Conservation (phyloP, 2,329 filamentous ascomycete species). For the Canariomyces notabilis region DNA sequence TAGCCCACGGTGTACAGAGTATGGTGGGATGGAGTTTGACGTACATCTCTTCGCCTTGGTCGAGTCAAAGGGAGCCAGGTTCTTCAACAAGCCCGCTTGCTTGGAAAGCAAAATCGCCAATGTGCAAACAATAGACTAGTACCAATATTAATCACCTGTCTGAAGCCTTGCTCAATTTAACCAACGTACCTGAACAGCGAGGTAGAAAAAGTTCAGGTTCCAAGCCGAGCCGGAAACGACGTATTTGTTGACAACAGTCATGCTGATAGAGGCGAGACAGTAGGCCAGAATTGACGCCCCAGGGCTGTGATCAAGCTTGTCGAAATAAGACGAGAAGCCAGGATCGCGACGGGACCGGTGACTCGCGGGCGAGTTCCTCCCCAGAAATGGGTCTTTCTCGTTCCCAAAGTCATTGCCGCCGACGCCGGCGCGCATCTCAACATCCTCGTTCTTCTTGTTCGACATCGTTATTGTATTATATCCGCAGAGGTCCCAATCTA, state of each 20-base stretch:
- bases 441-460: constrained; percentile 87
- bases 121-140: constrained; percentile 83
- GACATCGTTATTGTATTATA: constrained; percentile 61
- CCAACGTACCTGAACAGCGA: constrained; percentile 78
- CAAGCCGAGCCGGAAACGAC: constrained; percentile 85
- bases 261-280: constrained; percentile 93
- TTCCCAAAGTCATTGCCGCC: constrained; percentile 44
- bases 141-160: background rate
- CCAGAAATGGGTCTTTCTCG: constrained; percentile 49
- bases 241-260: constrained; percentile 99
- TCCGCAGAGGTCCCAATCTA: constrained; percentile 9
- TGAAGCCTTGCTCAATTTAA: background rate
- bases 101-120: constrained; percentile 79
- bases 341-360: constrained; percentile 27
- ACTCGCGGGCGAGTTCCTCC: constrained; percentile 37
- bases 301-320: constrained; percentile 67
- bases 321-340: constrained; percentile 35
- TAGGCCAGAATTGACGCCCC: constrained; percentile 79
- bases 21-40: constrained; percentile 28
- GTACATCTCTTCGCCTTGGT: constrained; percentile 91
- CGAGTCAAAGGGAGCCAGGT: constrained; percentile 72
- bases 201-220: constrained; percentile 95
- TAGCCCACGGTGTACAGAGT: constrained; percentile 1
- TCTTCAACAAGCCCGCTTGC: constrained; percentile 73
- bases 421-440: constrained; percentile 65